These are phyloP conservation scores for Xylaria sp. DNA, from an alignment of 2,329 filamentous ascomycete species.

Conservation along the genomic window DNA sequence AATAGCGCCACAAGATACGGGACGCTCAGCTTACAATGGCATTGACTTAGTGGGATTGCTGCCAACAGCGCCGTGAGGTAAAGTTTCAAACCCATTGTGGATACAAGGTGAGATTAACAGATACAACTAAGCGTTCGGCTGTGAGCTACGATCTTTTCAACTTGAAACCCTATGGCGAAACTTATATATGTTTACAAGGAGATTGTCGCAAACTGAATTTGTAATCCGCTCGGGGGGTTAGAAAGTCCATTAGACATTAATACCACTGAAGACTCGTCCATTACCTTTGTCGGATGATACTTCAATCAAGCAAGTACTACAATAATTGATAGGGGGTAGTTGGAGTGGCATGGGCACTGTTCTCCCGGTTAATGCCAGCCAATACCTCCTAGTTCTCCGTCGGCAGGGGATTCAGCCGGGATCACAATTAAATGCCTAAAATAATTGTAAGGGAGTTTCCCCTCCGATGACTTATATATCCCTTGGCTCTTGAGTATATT, in stretches of 20 bases:
- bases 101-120: neutral
- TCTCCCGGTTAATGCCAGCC: neutral
- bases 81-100: neutral
- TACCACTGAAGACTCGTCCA: neutral
- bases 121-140: neutral
- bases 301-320: neutral
- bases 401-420: neutral
- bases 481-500: neutral
- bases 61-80: conserved; percentile 9
- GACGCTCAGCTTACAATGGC: neutral
- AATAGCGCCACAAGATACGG: neutral
- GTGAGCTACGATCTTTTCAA: neutral
- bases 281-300: neutral
- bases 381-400: neutral
- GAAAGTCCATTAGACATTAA: neutral
- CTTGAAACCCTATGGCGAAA: neutral
- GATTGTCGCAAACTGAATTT: neutral
- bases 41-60: conserved; percentile 4
- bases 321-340: neutral
- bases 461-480: neutral
- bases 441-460: neutral
- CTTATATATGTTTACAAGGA: neutral
- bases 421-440: neutral
- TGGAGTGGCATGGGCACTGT: neutral
- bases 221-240: neutral